Percentiles rank a stretch among this genome's conserved stretches.
phyloP scores from a whole-genome alignment of 495 filamentous ascomycete genomes.

The Penicillium fimorum region DNA sequence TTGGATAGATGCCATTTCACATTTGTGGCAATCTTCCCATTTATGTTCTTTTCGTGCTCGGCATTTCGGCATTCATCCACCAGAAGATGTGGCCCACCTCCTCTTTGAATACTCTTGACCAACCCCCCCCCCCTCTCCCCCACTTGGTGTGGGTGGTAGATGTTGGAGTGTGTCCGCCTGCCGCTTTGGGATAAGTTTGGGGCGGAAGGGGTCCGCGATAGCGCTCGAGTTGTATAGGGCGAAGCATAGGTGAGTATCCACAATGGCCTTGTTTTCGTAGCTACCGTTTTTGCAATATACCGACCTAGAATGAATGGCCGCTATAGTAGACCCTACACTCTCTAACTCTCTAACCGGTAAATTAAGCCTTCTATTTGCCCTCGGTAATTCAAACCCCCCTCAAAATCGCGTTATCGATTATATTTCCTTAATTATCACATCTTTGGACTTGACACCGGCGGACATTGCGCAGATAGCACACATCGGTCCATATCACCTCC shows the following conservation, averaged over 20 bases:
- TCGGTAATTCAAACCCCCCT: not conserved
- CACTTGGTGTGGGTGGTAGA: not conserved
- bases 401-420: too few species aligned
- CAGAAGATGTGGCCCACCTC: not conserved
- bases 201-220: not conserved
- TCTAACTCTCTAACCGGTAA: not conserved
- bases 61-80: not conserved
- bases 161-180: slow-evolving; percentile 24
- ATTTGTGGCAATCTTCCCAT: not conserved
- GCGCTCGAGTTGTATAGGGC: not conserved
- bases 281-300: not conserved
- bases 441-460: too few species aligned
- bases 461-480: too few species aligned
- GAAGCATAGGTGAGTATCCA: not conserved
- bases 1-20: not conserved
- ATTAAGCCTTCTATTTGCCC: slow-evolving; percentile 7
- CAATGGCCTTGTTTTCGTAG: not conserved
- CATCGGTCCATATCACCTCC: too few species aligned
- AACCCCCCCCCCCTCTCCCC: not conserved
- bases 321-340: not conserved
- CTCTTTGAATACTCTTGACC: not conserved
- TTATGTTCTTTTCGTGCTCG: not conserved
- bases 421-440: too few species aligned
- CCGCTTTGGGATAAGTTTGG: slow-evolving; percentile 20
- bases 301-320: not conserved